Base-by-base conservation (phyloP, 495 filamentous ascomycete genomes). In the Penicillium coprophilum region DNA sequence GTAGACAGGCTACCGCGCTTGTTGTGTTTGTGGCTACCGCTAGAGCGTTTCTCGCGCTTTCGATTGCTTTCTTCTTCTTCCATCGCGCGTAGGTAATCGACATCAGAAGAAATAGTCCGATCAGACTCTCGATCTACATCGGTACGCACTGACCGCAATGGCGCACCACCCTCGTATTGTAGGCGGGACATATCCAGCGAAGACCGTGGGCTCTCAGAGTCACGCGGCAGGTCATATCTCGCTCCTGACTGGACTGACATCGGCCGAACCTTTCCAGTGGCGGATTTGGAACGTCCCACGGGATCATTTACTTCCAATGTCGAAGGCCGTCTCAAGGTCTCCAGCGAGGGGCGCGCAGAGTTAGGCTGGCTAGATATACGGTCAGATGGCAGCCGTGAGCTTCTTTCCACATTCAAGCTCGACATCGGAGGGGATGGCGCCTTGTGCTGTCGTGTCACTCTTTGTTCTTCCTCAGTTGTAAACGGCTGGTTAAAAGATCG, bases 1-100 rank as follows among this genome's bases (percentile, higher is more conserved):
- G 86, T 91, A 13, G 87, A 86, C 52, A 98, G 77, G 67, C 90
- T 96, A 20, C 87, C 79, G 32, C 91, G 87, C 66, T 97, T 97
- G 44, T 71, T 73, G 63, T 96, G 90, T 56, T 88, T 92, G 13
- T 75, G 67, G 13, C 80, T 80, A 48, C 73, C 76, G 58, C 80
- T 82, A 45, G 76, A 79, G 13, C 90, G 83, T 61, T 92, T 90
- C 60, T 87, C 85, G 48, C 85, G 86, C 60, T 86, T 83, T 34
- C 85, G 84, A 4, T 77, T 72, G 34, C 81, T 80, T 31, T 87
- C 83, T 57, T 85, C 82, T 30, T 82, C 80, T 67, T 97, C 92
- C 79, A 89, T 90, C 0, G 83, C 82, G 24, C 88, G 86, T 3
- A 97, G 77, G 65, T 91, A 97, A 51, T 96, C 93, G 17, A 97